These are phyloP conservation scores for Dacryopinax primogenitus DNA, from an alignment of 768 basidiomycete species.

Conservation along the genomic window DNA sequence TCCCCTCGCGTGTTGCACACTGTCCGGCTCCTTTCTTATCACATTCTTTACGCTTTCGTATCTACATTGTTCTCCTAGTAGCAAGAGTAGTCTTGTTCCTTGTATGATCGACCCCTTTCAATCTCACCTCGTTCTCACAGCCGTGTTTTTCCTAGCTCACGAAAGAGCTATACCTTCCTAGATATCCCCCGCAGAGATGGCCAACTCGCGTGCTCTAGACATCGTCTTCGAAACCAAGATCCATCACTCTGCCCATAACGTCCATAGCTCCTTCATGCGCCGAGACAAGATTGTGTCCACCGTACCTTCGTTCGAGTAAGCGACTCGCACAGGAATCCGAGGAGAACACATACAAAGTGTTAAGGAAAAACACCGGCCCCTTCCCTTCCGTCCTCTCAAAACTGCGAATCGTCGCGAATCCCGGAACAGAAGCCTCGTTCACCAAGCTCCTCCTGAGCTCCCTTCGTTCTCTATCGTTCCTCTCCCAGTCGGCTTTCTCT, in stretches of 20 bases:
- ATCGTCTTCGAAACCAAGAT: slow-evolving; percentile 27
- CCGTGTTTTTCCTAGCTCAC: neutral
- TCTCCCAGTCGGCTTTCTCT: slow-evolving; percentile 25
- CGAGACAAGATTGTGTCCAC: slow-evolving; percentile 47
- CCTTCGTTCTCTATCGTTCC: slow-evolving; percentile 32
- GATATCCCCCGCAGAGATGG: neutral
- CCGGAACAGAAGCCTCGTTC: slow-evolving; percentile 32
- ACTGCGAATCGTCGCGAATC: slow-evolving; percentile 42
- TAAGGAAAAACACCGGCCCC: slow-evolving; percentile 43
- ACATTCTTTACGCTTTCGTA: too few relatives aligned
- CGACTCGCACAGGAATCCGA: neutral
- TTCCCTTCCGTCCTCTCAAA: slow-evolving; percentile 33
- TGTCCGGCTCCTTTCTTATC: too few relatives aligned
- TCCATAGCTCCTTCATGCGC: slow-evolving; percentile 59
- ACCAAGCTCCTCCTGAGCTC: slow-evolving; percentile 37
- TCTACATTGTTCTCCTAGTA: too few relatives aligned
- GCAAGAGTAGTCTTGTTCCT: too few relatives aligned
- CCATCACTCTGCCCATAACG: slow-evolving; percentile 28
- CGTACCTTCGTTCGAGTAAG: slow-evolving; percentile 22
- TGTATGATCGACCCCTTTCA: too few relatives aligned
- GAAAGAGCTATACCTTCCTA: neutral
- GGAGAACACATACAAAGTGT: slow-evolving; percentile 29
- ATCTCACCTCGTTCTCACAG: too few relatives aligned
- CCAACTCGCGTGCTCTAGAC: neutral
- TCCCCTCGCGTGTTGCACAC: too few relatives aligned